A percentile compares a stretch with the other conserved stretches of the same genome.
Evolutionary conservation across 768 basidiomycete species (phyloP).

Genomic region (Leccinum truebloodii): DNA sequence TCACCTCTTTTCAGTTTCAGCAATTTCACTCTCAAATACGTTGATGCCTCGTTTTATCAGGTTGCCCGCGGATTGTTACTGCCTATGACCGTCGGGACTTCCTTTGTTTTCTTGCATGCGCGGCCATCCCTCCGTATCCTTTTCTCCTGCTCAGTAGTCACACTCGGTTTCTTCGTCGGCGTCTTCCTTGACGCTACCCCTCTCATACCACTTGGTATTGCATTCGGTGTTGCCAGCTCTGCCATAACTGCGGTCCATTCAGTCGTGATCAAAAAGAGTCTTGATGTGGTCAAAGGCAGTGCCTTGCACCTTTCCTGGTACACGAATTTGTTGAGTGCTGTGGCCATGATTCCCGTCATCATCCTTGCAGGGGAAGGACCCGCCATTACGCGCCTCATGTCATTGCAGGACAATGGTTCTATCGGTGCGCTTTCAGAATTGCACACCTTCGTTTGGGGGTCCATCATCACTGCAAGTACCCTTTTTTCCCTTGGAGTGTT

Average conservation of each 20-base stretch:
- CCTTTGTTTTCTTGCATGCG: slow-evolving; percentile 72
- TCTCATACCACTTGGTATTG: slow-evolving; percentile 63
- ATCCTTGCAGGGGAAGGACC: slow-evolving; percentile 75
- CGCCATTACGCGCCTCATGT: slow-evolving; percentile 61
- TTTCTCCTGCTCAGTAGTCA: slow-evolving; percentile 76
- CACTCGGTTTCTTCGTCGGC: slow-evolving; percentile 88
- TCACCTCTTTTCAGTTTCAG: slow-evolving; percentile 58
- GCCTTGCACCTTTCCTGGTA: slow-evolving; percentile 90
- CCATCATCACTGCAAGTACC: slow-evolving; percentile 67
- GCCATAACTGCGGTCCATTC: slow-evolving; percentile 89
- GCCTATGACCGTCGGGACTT: slow-evolving; percentile 91
- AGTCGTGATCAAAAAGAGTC: slow-evolving; percentile 88
- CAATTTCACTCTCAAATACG: slow-evolving; percentile 90
- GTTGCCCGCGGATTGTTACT: slow-evolving; percentile 93
- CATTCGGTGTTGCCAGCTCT: slow-evolving; percentile 82
- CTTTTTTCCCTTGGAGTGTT: neutral
- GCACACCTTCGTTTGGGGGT: slow-evolving; percentile 75
- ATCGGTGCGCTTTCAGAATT: slow-evolving; percentile 49
- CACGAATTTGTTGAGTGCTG: slow-evolving; percentile 78
- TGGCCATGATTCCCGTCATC: slow-evolving; percentile 71
- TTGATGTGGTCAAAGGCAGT: slow-evolving; percentile 78
- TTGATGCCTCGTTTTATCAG: slow-evolving; percentile 94
- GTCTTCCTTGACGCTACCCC: slow-evolving; percentile 74
- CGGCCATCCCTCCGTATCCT: slow-evolving; percentile 78
- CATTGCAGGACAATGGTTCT: slow-evolving; percentile 41